Evolutionary conservation across 495 filamentous ascomycete species (phyloP), one percentile per base, ranked within the genome.

Genomic region (Neurospora discreta): DNA sequence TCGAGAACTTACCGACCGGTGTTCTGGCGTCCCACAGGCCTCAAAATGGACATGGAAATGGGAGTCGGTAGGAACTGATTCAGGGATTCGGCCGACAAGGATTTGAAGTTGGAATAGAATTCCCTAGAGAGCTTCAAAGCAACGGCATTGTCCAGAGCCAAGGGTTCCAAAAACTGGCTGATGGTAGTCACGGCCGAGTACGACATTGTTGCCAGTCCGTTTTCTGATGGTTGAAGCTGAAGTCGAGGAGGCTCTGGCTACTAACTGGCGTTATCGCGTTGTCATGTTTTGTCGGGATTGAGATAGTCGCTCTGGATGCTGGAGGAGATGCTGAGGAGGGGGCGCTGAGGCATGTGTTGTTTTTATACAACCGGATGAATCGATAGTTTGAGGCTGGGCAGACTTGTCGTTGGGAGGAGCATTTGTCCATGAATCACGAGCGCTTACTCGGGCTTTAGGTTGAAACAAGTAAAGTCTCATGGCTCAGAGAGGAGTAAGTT

Each of bases 61-160:
- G 92, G 92, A 3, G 92, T 95, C 3, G 92, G 87, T 39, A 95
- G 82, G 71, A 94, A 94, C 77, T 94, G 92, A 60, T 92, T 82
- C 41, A 85, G 77, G 7, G 91, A 92, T 10, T 87, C 83, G 71
- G 88, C 82, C 36, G 92, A 90, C 68, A 95, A 84, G 20, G 87
- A 75, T 67, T 81, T 81, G 75, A 90, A 95, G 40, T 87, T 89
- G 39, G 74, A 80, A 69, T 85, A 86, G 42, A 94, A 87, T 70
- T 86, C 86, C 69, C 82, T 84, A 1, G 92, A 88, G 67, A 95
- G 82, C 70, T 82, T 80, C 71, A 90, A 84, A 13, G 91, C 83
- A 41, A 84, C 82, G 8, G 77, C 70, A 38, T 79, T 72, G 73
- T 85, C 81, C 71, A 87, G 77, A 38, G 76, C 72, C 18, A 88